These are phyloP conservation scores for Atkinsonella hypoxylon DNA, from an alignment of 2,329 filamentous ascomycete species.

Conservation along the genomic window DNA sequence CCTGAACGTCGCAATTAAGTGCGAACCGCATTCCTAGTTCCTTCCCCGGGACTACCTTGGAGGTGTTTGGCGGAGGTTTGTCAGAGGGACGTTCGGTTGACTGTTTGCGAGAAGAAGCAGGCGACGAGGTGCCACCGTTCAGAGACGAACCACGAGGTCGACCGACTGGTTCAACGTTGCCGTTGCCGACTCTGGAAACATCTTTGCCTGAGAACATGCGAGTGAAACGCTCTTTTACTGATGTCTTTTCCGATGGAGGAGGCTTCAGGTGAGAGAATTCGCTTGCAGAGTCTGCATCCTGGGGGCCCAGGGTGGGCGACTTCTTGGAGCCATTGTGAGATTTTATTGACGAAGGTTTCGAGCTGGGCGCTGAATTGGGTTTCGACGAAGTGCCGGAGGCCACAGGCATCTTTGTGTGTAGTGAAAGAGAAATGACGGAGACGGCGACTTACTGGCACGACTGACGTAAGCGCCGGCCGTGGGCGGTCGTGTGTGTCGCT, in stretches of 20 bases:
- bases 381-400: constrained; percentile 4
- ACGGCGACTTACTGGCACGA: background rate
- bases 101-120: constrained; percentile 30
- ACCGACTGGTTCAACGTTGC: constrained; percentile 21
- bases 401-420: constrained; percentile 3
- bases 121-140: constrained; percentile 22
- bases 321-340: constrained; percentile 31
- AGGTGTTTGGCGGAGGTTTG: constrained; percentile 16
- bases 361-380: constrained; percentile 6
- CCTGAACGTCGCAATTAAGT: constrained; percentile 38
- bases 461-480: constrained; percentile 2
- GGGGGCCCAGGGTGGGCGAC: constrained; percentile 28
- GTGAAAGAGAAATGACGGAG: background rate
- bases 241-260: constrained; percentile 38
- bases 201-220: constrained; percentile 55
- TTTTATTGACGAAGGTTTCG: constrained; percentile 8
- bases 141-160: constrained; percentile 24
- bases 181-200: constrained; percentile 21
- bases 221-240: constrained; percentile 51
- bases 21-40: constrained; percentile 39
- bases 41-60: constrained; percentile 18
- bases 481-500: background rate
- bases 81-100: constrained; percentile 22
- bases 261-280: constrained; percentile 19
- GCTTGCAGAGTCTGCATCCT: constrained; percentile 23